phyloP scores from a whole-genome alignment of 177 flowering plant genomes.

The Vitis hybrid region DNA sequence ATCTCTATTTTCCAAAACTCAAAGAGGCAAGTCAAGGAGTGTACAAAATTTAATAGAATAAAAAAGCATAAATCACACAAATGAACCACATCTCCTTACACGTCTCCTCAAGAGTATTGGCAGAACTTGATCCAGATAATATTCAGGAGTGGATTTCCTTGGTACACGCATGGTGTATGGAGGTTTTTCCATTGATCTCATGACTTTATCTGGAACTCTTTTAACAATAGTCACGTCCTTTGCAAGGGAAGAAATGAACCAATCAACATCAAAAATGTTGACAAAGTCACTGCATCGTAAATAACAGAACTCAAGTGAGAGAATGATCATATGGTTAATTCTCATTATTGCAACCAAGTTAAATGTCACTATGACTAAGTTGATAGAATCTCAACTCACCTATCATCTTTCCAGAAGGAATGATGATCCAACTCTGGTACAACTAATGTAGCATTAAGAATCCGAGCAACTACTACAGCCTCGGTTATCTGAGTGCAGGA shows the following conservation, averaged over 20 bases:
- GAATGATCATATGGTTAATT: not conserved
- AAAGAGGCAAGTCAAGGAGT: not conserved
- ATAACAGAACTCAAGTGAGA: slow-evolving; percentile 12
- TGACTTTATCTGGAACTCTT: slow-evolving; percentile 82
- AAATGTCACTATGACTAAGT: not conserved
- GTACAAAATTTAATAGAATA: not conserved
- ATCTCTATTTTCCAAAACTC: not conserved
- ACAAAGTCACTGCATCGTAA: slow-evolving; percentile 75
- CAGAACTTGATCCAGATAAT: slow-evolving; percentile 86
- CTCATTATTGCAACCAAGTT: not conserved
- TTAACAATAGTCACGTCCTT: slow-evolving; percentile 84
- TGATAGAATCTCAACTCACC: slow-evolving; percentile 41
- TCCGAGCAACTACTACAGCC: slow-evolving; percentile 95
- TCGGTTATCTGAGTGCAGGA: slow-evolving; percentile 75
- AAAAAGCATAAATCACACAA: slow-evolving; percentile 4
- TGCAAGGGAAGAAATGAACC: slow-evolving; percentile 89
- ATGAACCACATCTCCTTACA: slow-evolving; percentile 41
- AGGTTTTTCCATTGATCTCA: slow-evolving; percentile 92
- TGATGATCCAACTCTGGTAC: slow-evolving; percentile 94
- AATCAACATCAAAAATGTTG: slow-evolving; percentile 83
- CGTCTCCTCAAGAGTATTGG: slow-evolving; percentile 86
- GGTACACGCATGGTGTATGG: slow-evolving; percentile 99
- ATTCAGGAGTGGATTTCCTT: slow-evolving; percentile 83
- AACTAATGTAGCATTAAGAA: slow-evolving; percentile 93
- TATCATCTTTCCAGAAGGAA: slow-evolving; percentile 97